Percentiles rank a stretch among this genome's conserved stretches.
phyloP scores from a whole-genome alignment of 805 yeast species.

The Suhomyces canberraensis region DNA sequence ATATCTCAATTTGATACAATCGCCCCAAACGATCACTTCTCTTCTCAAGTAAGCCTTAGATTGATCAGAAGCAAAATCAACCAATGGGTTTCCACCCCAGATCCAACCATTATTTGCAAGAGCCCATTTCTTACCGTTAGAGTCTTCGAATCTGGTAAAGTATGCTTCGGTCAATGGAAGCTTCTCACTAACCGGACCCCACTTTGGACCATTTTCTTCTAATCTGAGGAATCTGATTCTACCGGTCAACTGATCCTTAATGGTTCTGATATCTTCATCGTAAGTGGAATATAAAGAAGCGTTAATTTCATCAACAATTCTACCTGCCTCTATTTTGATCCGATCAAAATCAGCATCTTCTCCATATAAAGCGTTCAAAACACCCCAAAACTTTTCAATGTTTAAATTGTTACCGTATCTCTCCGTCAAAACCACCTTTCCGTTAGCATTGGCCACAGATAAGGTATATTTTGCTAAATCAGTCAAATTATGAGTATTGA shows the following conservation, averaged over 20 bases:
- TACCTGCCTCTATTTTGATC: constrained; percentile 39
- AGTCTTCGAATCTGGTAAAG: constrained; percentile 66
- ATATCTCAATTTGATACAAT: constrained; percentile 89
- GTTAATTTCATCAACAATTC: constrained; percentile 75
- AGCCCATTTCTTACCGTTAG: constrained; percentile 57
- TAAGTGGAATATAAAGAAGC: constrained; percentile 66
- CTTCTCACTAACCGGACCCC: constrained; percentile 56
- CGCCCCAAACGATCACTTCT: constrained; percentile 97
- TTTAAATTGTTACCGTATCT: constrained; percentile 58
- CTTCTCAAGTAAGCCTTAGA: constrained; percentile 83
- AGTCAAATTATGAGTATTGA: constrained; percentile 35
- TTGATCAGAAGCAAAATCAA: constrained; percentile 82
- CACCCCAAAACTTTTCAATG: constrained; percentile 46
- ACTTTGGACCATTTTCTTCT: constrained; percentile 76
- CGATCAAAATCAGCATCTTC: constrained; percentile 18
- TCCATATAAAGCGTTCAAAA: constrained; percentile 17
- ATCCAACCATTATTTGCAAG: constrained; percentile 98
- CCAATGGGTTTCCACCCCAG: constrained; percentile 93
- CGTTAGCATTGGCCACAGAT: constrained; percentile 36
- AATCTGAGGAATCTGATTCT: constrained; percentile 74
- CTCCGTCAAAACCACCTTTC: constrained; percentile 43
- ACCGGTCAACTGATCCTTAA: constrained; percentile 67
- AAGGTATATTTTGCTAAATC: constrained; percentile 49
- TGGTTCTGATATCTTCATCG: constrained; percentile 67
- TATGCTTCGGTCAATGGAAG: constrained; percentile 79